A percentile compares a stretch with the other conserved stretches of the same genome.
These are phyloP conservation scores for Aspergillus funiculosus DNA, from an alignment of 495 filamentous ascomycete species.

Conservation along the genomic window DNA sequence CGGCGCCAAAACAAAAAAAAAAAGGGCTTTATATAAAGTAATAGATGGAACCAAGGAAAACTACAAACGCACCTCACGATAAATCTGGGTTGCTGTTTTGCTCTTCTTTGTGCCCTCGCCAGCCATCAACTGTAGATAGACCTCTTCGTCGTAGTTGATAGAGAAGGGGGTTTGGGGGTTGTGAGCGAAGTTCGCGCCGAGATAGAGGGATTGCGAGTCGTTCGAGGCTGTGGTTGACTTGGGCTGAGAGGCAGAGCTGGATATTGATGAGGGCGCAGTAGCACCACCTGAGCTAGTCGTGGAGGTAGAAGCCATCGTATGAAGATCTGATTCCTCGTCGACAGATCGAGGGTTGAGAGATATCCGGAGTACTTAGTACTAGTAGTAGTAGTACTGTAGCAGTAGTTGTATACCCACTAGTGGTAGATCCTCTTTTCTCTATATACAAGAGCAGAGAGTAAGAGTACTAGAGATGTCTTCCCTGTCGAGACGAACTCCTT, in stretches of 20 bases:
- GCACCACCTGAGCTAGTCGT: constrained; percentile 1
- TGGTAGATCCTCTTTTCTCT: not conserved
- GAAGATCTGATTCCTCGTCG: too few species aligned
- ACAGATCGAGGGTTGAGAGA: too few species aligned
- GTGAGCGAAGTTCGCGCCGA: constrained; percentile 22
- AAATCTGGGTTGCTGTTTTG: constrained; percentile 30
- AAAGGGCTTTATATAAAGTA: too few species aligned
- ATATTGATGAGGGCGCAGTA: too few species aligned
- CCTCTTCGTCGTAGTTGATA: constrained; percentile 30
- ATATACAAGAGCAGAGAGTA: not conserved
- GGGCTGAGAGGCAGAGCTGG: not conserved
- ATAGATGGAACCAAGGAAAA: not conserved
- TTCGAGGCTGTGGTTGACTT: not conserved
- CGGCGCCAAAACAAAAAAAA: not conserved
- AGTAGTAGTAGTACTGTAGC: too few species aligned
- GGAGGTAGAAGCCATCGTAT: not conserved
- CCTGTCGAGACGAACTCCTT: too few species aligned
- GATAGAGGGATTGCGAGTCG: constrained; percentile 7
- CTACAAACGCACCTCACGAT: constrained; percentile 22
- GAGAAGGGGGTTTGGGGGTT: constrained; percentile 14
- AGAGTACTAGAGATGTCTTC: too few species aligned
- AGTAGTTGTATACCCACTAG: too few species aligned
- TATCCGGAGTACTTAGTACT: too few species aligned
- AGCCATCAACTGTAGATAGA: constrained; percentile 26
- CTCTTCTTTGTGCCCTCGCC: constrained; percentile 11